These are phyloP conservation scores for Auriscalpium orientale DNA, from an alignment of 768 basidiomycete species.

Conservation along the genomic window DNA sequence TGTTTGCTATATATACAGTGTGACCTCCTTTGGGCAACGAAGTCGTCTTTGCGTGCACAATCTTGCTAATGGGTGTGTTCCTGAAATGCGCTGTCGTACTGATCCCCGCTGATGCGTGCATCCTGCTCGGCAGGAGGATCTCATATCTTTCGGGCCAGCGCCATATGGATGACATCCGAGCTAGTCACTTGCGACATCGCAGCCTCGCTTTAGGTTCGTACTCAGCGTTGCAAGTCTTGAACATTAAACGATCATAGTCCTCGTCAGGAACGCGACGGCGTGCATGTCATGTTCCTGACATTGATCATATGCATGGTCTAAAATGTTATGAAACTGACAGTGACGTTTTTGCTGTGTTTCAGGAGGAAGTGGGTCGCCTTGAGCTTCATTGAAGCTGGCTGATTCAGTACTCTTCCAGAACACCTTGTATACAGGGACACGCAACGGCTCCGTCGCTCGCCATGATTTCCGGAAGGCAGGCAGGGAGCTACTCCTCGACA, in stretches of 20 bases:
- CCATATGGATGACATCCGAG: conserved; percentile 45
- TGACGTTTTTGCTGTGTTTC: conserved; percentile 57
- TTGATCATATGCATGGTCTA: conserved; percentile 31
- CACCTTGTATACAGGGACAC: conserved; percentile 22
- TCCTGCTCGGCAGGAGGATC: too few relatives aligned
- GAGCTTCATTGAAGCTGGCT: background rate
- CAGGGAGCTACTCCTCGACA: conserved; percentile 34
- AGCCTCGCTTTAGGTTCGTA: conserved; percentile 46
- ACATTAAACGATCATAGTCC: background rate
- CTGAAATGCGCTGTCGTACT: background rate
- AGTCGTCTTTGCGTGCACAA: background rate
- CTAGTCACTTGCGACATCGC: conserved; percentile 40
- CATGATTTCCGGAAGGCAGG: conserved; percentile 39
- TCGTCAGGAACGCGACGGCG: conserved; percentile 43
- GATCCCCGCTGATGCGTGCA: too few relatives aligned
- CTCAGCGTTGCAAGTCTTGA: background rate
- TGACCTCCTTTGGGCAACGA: conserved; percentile 12
- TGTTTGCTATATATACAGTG: background rate
- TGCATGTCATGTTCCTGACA: conserved; percentile 45
- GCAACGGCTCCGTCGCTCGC: conserved; percentile 50
- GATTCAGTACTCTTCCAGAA: conserved; percentile 2
- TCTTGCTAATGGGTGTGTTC: background rate
- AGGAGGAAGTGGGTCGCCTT: conserved; percentile 34
- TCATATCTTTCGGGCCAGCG: too few relatives aligned
- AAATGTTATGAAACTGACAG: conserved; percentile 44